A percentile compares a stretch with the other conserved stretches of the same genome.
phyloP scores from a whole-genome alignment of 768 basidiomycete genomes.

The Mycena haematopus region DNA sequence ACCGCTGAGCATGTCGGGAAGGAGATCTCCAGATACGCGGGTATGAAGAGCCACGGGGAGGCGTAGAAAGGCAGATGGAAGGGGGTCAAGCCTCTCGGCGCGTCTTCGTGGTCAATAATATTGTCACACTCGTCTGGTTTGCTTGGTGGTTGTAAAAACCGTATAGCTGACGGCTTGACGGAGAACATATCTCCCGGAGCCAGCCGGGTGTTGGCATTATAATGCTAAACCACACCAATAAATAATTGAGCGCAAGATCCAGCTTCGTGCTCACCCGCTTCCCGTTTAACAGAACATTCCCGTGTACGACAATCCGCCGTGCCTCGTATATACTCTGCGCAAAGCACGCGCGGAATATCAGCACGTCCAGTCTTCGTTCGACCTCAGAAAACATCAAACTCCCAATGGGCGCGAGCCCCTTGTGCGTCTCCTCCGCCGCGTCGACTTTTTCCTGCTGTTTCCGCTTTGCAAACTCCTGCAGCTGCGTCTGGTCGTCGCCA shows the following conservation, averaged over 20 bases:
- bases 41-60: slow-evolving; percentile 92
- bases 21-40: slow-evolving; percentile 86
- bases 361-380: slow-evolving; percentile 92
- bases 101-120: slow-evolving; percentile 19
- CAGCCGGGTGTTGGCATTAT: slow-evolving; percentile 83
- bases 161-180: slow-evolving; percentile 81
- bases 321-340: slow-evolving; percentile 91
- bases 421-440: slow-evolving; percentile 55
- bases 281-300: slow-evolving; percentile 89
- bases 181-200: slow-evolving; percentile 95
- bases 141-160: slow-evolving; percentile 60
- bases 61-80: slow-evolving; percentile 90
- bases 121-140: slow-evolving; percentile 41
- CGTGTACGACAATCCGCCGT: slow-evolving; percentile 82
- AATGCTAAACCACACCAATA: slow-evolving; percentile 58
- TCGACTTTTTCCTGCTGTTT: slow-evolving; percentile 55
- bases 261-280: slow-evolving; percentile 65
- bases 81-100: slow-evolving; percentile 53
- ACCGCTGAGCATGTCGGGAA: slow-evolving; percentile 90
- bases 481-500: slow-evolving; percentile 50
- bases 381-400: slow-evolving; percentile 95
- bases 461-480: slow-evolving; percentile 67
- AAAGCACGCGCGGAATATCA: slow-evolving; percentile 90
- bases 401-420: slow-evolving; percentile 86
- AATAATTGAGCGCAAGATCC: not conserved